A percentile compares a stretch with the other conserved stretches of the same genome.
Evolutionary conservation across 805 yeast species (phyloP).

Genomic region (Cyberlindnera misumaiensis): DNA sequence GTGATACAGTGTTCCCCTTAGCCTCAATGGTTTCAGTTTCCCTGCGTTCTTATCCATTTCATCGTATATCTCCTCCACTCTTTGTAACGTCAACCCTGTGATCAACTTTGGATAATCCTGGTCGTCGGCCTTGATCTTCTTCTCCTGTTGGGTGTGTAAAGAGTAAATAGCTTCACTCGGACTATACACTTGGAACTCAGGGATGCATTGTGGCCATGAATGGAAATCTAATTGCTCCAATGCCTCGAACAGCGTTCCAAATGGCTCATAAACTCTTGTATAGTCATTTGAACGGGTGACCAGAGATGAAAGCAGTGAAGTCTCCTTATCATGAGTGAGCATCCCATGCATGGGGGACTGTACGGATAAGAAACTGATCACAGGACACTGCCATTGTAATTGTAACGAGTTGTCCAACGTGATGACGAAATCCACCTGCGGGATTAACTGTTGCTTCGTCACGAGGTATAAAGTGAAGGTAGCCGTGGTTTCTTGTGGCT

Average conservation of each 20-base stretch:
- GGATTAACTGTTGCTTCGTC: slow-evolving; percentile 37
- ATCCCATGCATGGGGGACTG: slow-evolving; percentile 40
- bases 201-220: slow-evolving; percentile 3
- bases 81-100: slow-evolving; percentile 30
- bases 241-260: slow-evolving; percentile 1
- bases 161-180: slow-evolving; percentile 1
- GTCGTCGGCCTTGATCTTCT: neutral
- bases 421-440: slow-evolving; percentile 35
- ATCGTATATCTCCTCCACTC: slow-evolving; percentile 25
- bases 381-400: slow-evolving; percentile 29
- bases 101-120: slow-evolving; percentile 29
- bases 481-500: neutral
- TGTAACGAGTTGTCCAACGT: slow-evolving; percentile 41
- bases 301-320: neutral
- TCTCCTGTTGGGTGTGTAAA: neutral
- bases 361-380: slow-evolving; percentile 37
- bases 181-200: neutral
- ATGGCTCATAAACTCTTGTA: slow-evolving; percentile 1
- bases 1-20: slow-evolving; percentile 35
- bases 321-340: neutral
- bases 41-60: slow-evolving; percentile 18
- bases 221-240: neutral
- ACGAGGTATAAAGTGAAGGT: slow-evolving; percentile 31
- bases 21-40: slow-evolving; percentile 23
- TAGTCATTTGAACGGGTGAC: slow-evolving; percentile 3